Evolutionary conservation across 805 yeast species (phyloP).

Genomic region (Monosporozyma yasuniensis): DNA sequence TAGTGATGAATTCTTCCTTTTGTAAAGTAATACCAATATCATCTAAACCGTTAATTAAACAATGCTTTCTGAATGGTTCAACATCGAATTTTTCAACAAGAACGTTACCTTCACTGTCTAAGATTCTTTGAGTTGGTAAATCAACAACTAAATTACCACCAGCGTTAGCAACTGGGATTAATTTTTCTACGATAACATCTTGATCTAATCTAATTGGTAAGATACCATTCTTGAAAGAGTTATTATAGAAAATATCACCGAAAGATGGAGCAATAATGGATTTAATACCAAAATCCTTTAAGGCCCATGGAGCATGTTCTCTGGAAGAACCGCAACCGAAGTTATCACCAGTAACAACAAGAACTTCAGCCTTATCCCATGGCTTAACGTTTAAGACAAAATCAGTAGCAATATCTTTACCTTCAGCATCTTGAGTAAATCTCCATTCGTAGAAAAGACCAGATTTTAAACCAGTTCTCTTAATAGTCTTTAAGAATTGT

Average conservation of each 20-base stretch:
- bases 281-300: constrained; percentile 93
- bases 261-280: constrained; percentile 96
- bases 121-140: constrained; percentile 76
- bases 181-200: constrained; percentile 58
- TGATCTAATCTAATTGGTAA: constrained; percentile 85
- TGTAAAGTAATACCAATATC: constrained; percentile 94
- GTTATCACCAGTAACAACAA: constrained; percentile 91
- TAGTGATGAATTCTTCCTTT: constrained; percentile 66
- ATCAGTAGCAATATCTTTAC: constrained; percentile 77
- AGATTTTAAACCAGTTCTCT: constrained; percentile 83
- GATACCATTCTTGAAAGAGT: constrained; percentile 92
- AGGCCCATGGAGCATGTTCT: constrained; percentile 99
- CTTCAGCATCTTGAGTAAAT: constrained; percentile 57
- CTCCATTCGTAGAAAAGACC: constrained; percentile 92
- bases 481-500: constrained; percentile 94
- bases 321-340: constrained; percentile 99
- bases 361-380: constrained; percentile 67
- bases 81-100: constrained; percentile 78
- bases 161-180: constrained; percentile 70
- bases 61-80: constrained; percentile 89
- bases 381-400: constrained; percentile 83
- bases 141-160: constrained; percentile 70
- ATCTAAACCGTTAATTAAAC: constrained; percentile 88
- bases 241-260: constrained; percentile 96
- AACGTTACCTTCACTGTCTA: constrained; percentile 57